Base-by-base conservation (phyloP, 176 grass and related monocot species). In the Aegilops bicornis region DNA sequence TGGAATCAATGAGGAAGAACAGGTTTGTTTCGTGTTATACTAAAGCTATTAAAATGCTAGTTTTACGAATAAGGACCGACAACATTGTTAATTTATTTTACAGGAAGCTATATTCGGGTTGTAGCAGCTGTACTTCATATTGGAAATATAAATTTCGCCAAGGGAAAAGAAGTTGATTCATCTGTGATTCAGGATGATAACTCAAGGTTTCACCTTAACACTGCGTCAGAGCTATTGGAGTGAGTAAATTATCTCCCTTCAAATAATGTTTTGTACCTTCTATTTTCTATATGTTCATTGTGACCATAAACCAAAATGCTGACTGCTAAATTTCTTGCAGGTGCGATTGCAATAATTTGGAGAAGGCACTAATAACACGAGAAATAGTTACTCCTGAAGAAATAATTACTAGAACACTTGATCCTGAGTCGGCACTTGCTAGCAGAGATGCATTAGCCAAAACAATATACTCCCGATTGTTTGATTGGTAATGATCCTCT, bases 341-440 rank as follows among this genome's bases (percentile, higher is more conserved):
- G 86, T 99, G 97, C 89, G 91, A 99, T 81, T 83, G 84, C 76
- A 74, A 87, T 70, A 85, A 92, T 86, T 86, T 99, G 86, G 94
- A 99, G 82, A 94, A 99, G 83, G 92, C 97, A 65, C 79, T 99
- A n/a, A 94, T 99, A 84, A 94, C 92, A 82, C 89, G 94, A 84
- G 89, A 91, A 82, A 99, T 99, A 79, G 94, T 99, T 74, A 99
- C 97, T 10, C 97, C 97, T 80, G 97, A 99, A 94, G 97, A 99
- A 95, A 73, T 99, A 82, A 99, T 99, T 79, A 99, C 97, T 33
- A 93, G 94, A 91, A 94, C 94, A 81, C 94, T 99, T 84, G 97
- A 99, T 90, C 97, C 92, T 83, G 89, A 84, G 90, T 99, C 94
- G 47, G 94, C 97, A 77, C 11, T 99, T 99, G 85, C 84, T 50